Base-by-base conservation (phyloP, 1,139 yeast genomes). In the Suhomyces ambrosiae region DNA sequence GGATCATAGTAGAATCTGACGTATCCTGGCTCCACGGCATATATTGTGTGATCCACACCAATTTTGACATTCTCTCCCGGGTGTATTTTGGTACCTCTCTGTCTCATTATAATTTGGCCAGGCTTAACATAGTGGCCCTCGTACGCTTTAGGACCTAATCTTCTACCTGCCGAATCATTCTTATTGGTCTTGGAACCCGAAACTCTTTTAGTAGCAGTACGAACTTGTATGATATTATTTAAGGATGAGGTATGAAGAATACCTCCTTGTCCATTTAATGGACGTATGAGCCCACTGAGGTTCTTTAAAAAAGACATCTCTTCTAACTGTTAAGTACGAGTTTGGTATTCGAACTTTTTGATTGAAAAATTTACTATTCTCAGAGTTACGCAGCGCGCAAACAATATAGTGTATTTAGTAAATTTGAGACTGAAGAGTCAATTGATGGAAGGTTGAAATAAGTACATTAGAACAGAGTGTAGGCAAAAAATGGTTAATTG, bases 161-260 rank as follows among this genome's bases (percentile, higher is more conserved):
- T 74, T 64, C 95, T 81, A 71, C 98, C 98, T 3, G 92, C 90
- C 14, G 98, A 90, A 63, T 90, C 97, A 61, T 86, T 85, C 79
- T 86, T 90, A 50, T 86, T 86, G 30, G 96, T 86, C 64, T 81
- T 86, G 21, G 97, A 89, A 50, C 97, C 97, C 12, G 95, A 88
- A 4, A 94, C 97, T 58, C 81, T 83, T 64, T 92, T 92, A 23
- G 97, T 89, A 22, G 98, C 97, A 23, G 82, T 80, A 74, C 98
- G 90, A 14, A 87, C 76, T 52, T 80, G 86, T 25, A 54, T 63
- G 23, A 56, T 26, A 29, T 38, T 40, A 30, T 30, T 42, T 24
- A 38, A 25, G 5, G 39, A 26, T 2, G 36, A 23, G 7, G 54
- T 61, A 37, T 68, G 27, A n/a, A 33, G 21, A 9, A 18, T 15